These are phyloP conservation scores for Sorghum bicolor DNA, from an alignment of 176 grass and related monocot species.

Conservation along the genomic window DNA sequence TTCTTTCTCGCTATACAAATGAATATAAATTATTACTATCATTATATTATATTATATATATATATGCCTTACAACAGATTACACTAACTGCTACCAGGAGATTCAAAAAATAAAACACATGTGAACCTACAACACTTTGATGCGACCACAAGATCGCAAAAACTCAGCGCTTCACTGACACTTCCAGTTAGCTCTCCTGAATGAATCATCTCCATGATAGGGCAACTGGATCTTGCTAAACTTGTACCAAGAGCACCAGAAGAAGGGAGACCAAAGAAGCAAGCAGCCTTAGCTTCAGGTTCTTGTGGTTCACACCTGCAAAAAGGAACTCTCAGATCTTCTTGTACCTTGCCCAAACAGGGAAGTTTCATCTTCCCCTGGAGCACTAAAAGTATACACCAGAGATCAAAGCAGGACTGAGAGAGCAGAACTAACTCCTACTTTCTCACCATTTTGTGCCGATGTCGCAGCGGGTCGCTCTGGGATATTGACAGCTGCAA, in stretches of 20 bases:
- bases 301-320: slow-evolving; percentile 47
- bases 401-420: neutral
- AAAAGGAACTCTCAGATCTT: slow-evolving; percentile 20
- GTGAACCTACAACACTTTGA: slow-evolving; percentile 41
- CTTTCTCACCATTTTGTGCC: slow-evolving; percentile 56
- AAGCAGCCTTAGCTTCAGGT: slow-evolving; percentile 38
- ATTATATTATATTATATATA: slow-evolving; percentile 32
- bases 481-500: slow-evolving; percentile 79
- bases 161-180: neutral
- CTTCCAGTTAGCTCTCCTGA: slow-evolving; percentile 33
- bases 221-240: slow-evolving; percentile 25
- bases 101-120: slow-evolving; percentile 10
- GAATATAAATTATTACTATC: slow-evolving; percentile 38
- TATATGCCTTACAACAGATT: slow-evolving; percentile 47
- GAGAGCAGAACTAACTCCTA: neutral
- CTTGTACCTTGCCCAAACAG: neutral
- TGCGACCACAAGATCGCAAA: slow-evolving; percentile 23
- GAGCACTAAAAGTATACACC: neutral
- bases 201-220: slow-evolving; percentile 27
- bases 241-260: slow-evolving; percentile 33
- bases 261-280: slow-evolving; percentile 33
- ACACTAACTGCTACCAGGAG: slow-evolving; percentile 36
- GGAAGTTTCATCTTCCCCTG: neutral
- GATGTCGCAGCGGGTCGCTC: slow-evolving; percentile 79
- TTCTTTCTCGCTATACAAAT: slow-evolving; percentile 51